These are phyloP conservation scores for Urostyla sp. DNA, from an alignment of 73 alveolate genomes.

Conservation along the genomic window DNA sequence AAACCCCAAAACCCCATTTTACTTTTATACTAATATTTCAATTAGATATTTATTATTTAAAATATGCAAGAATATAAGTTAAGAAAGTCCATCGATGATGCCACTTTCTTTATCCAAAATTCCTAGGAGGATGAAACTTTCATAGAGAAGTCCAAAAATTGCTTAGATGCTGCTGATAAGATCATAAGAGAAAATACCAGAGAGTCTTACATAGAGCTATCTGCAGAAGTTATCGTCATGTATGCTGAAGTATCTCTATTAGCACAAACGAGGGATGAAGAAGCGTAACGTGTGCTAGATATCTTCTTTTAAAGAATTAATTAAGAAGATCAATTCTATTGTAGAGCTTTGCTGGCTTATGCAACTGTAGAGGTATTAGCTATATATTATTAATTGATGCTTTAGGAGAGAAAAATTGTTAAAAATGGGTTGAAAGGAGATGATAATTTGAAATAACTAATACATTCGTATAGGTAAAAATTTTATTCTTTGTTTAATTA, in stretches of 20 bases:
- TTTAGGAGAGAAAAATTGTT: conserved; percentile 84
- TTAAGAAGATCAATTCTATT: conserved; percentile 92
- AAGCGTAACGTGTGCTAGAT: conserved; percentile 88
- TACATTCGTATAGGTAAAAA: conserved; percentile 84
- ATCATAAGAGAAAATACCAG: conserved; percentile 61
- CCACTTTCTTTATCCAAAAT: conserved; percentile 65
- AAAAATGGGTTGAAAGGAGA: conserved; percentile 89
- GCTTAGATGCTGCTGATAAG: conserved; percentile 72
- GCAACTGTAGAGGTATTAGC: conserved; percentile 86
- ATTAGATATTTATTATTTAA: too few relatives aligned
- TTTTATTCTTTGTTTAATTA: too few relatives aligned
- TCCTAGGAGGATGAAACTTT: conserved; percentile 73
- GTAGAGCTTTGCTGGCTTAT: conserved; percentile 90
- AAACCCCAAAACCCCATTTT: too few relatives aligned
- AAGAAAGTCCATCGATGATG: conserved; percentile 59
- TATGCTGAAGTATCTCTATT: conserved; percentile 87
- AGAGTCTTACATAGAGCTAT: conserved; percentile 55
- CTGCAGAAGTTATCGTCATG: conserved; percentile 71
- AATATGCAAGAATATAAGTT: conserved; percentile 50
- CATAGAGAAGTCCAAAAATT: conserved; percentile 52
- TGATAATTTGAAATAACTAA: conserved; percentile 87
- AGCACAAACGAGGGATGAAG: conserved; percentile 84
- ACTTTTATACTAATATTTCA: too few relatives aligned
- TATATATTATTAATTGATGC: neutral
- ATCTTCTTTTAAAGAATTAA: conserved; percentile 84